Evolutionary conservation across 192 early-diverging fungal genomes (phyloP), one percentile per base, ranked within the genome.

Genomic region (Entophlyctis helioformis): DNA sequence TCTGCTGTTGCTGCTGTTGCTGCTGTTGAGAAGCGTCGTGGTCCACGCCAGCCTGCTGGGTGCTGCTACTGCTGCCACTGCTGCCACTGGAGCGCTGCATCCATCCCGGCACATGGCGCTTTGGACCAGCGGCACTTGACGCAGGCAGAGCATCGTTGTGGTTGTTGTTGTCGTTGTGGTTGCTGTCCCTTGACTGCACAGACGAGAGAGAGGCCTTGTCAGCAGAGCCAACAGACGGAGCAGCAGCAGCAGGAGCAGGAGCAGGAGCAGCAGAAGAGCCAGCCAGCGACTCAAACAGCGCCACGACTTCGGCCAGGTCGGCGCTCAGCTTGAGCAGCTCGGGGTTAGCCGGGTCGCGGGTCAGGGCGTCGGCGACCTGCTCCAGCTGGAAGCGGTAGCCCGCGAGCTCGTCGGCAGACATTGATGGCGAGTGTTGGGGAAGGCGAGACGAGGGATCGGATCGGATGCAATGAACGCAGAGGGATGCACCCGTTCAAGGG

Each of bases 231-330:
- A n/a, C n/a, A 11, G 29, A 31, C 6, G 29, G 29, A 15, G 43
- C 1, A 18, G 35, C 42, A 18, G 42, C 11, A 46, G 15, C 32
- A 1, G 47, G 27, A 31, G 29, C 29, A 31, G 29, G 6, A 11
- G 6, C 6, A 4, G 29, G 29, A 4, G 29, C 6, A 31, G 29
- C 4, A 11, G 29, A 4, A 31, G 29, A 31, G 6, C 11, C 6
- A 11, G 29, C 11, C 29, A 31, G 29, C 29, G 29, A 31, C 7
- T 34, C 44, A 39, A 49, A 64, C 39, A 86, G 63, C 18, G 66
- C 51, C 44, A 88, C 83, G 23, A 88, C 67, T 49, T 86, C 81
- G 19, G 51, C 64, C 39, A 88, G 57, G 60, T 85, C 81, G 39
- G 45, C 53, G 41, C 69, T 66, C 36, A 85, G 69, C 48, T 76